These are phyloP conservation scores for Metschnikowia rubicola DNA, from an alignment of 805 yeast species.

Conservation along the genomic window DNA sequence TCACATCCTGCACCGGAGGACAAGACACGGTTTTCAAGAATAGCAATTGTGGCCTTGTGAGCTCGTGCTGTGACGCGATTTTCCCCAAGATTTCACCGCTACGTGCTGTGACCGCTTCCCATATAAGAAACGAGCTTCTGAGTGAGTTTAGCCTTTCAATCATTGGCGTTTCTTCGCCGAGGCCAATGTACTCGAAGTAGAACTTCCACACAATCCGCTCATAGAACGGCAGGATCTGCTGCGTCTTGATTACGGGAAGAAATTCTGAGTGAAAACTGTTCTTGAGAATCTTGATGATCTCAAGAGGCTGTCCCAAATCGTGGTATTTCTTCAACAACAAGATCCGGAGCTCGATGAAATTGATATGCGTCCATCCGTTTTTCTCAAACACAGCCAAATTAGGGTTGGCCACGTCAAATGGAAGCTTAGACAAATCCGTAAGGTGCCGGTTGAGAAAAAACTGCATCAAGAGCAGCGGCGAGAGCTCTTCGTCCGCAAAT, in stretches of 20 bases:
- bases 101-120: constrained; percentile 32
- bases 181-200: constrained; percentile 31
- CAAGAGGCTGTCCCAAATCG: constrained; percentile 31
- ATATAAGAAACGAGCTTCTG: constrained; percentile 31
- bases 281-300: constrained; percentile 29
- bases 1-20: constrained; percentile 13
- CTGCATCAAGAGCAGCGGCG: constrained; percentile 24
- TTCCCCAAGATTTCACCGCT: constrained; percentile 14
- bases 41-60: constrained; percentile 23
- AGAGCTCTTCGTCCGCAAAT: constrained; percentile 25
- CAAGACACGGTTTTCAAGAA: constrained; percentile 25
- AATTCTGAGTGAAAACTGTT: constrained; percentile 25
- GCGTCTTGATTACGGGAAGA: constrained; percentile 22
- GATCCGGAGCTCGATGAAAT: constrained; percentile 28
- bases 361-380: constrained; percentile 20
- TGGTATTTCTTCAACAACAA: constrained; percentile 35
- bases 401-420: constrained; percentile 21
- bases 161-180: constrained; percentile 21
- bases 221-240: constrained; percentile 31
- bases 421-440: constrained; percentile 12
- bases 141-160: constrained; percentile 21
- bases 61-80: constrained; percentile 14
- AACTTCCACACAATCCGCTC: constrained; percentile 43
- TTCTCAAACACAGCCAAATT: constrained; percentile 18
- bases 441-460: constrained; percentile 27